Base-by-base conservation (phyloP, 345 rosid genomes). In the Citrus reticulata region DNA sequence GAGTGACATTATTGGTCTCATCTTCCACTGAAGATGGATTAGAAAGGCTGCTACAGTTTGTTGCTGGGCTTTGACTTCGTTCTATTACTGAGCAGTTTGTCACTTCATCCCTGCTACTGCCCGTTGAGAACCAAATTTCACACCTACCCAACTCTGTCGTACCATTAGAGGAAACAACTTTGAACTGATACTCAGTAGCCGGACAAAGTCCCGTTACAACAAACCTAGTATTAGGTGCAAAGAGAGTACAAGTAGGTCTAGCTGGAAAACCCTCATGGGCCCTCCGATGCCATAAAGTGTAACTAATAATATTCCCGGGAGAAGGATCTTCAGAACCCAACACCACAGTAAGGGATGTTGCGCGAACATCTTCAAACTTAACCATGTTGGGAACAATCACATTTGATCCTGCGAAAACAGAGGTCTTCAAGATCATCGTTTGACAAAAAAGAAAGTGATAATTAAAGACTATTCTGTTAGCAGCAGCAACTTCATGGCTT, bases 41-140 rank as follows among this genome's bases (percentile, higher is more conserved):
- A 68, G 92, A 94, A 81, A 93, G 89, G 78, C 93, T 92, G 80
- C 98, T 95, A 84, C 97, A 92, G 79, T 92, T 91, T 51, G 98
- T 95, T n/a, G 86, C 83, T 19, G 98, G 98, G 84, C 98, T 95
- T 78, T 92, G 97, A 68, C 98, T 91, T 90, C 97, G 90, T 87
- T 91, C 99, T 2, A 81, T 84, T 25, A 78, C 79, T 1, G 78
- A 74, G 77, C 85, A 82, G 78, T 88, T 89, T 0, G 81, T 80
- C 74, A 83, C 86, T 81, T 84, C 89, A 65, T 84, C 90, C 79
- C 81, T 83, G 49, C 72, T 29, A 78, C 62, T 68, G 54, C 82
- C 75, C 0, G 93, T 90, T 68, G 89, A 66, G 69, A 85, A 80
- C 39, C 75, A 81, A 85, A 89, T 87, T 83, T 91, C 97, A 81